Base-by-base conservation (phyloP, 75 land plant species). In the Adiantum capillusveneris region DNA sequence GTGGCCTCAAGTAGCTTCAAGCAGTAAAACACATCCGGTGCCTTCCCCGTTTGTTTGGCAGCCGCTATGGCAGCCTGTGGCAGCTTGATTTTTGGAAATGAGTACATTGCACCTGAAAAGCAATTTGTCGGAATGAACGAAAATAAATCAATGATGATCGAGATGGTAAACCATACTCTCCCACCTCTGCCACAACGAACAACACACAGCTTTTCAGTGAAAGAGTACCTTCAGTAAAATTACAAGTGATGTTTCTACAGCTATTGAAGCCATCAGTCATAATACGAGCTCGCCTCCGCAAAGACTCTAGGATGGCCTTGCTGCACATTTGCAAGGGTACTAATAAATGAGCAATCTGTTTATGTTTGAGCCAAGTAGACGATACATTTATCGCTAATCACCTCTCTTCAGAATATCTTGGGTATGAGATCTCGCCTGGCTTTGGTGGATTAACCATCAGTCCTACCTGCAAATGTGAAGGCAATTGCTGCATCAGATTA, bases 181-280 rank as follows among this genome's bases (percentile, higher is more conserved):
- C n/a, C n/a, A n/a, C n/a, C n/a, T n/a, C n/a, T n/a, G n/a, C n/a
- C n/a, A n/a, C n/a, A n/a, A n/a, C n/a, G n/a, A n/a, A n/a, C n/a
- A n/a, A 34, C 9, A 34, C 7, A 34, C 37, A 34, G 37, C 37
- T 34, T 34, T n/a, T n/a, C 42, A 39, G 42, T 14, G n/a, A 39
- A 20, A 6, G 14, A 56, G 56, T 58, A 83, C 98, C 98, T 84
- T 94, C 96, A 7, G 98, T 94, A 59, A 94, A 94, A 69, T 94
- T 94, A 65, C 98, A 94, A 31, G 75, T 83, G 26, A 90, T 77
- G 71, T 90, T 85, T 63, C 77, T 75, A 63, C 98, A 94, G 56
- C 81, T 84, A 52, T 94, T 94, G 74, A 94, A 94, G 58, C 98
- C 98, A 77, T 89, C 88, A 31, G 98, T 94, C 98, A 94, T 94